Percentiles rank a stretch among this genome's conserved stretches.
phyloP scores from a whole-genome alignment of 1,284 basidiomycete genomes.

The Sutorius eximius region DNA sequence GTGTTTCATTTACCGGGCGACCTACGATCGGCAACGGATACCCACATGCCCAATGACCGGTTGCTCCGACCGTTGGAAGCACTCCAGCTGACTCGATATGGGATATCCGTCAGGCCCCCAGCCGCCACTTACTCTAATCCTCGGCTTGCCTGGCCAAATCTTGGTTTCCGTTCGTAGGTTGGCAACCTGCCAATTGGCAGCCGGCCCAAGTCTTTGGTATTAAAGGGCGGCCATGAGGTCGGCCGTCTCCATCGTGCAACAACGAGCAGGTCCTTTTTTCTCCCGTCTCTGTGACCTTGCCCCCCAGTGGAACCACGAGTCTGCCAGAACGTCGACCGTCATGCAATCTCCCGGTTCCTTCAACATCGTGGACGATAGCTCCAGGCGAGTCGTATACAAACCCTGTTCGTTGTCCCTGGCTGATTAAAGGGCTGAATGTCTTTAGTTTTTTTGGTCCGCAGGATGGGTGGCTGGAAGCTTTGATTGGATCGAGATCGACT shows the following conservation, averaged over 20 bases:
- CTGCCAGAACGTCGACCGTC: too few species aligned
- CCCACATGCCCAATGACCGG: background rate
- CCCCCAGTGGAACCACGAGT: too few species aligned
- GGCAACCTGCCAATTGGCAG: background rate
- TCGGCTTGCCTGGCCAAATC: background rate
- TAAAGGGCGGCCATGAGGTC: background rate
- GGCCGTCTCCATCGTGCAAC: background rate
- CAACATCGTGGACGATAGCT: accelerated
- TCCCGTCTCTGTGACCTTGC: too few species aligned
- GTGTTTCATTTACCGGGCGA: background rate
- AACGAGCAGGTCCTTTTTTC: background rate
- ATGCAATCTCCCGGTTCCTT: background rate
- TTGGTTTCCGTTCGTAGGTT: background rate
- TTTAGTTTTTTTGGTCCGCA: background rate
- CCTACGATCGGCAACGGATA: background rate
- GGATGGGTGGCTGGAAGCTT: background rate
- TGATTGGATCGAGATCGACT: accelerated
- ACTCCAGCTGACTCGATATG: background rate
- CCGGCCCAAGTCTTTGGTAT: background rate
- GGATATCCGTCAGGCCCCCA: background rate
- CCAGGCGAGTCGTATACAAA: background rate
- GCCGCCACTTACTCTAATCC: background rate
- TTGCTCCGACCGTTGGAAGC: background rate
- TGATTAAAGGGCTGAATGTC: background rate
- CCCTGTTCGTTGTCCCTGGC: background rate